Conservation (phyloP, 176 grass and related monocot genomes). For the Pontederia paniculata region DNA sequence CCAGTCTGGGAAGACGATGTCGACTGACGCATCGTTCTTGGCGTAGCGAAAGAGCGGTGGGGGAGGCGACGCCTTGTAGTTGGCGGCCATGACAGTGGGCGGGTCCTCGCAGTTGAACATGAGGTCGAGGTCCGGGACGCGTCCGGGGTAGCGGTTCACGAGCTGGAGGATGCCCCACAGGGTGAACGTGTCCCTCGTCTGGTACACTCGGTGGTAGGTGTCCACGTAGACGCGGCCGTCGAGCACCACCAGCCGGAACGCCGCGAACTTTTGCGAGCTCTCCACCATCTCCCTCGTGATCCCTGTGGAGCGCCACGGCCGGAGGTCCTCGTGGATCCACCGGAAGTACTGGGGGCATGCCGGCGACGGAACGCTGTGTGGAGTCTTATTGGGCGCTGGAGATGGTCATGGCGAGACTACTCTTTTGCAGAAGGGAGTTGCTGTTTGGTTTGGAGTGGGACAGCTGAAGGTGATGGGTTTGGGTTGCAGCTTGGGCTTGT, state of each 20-base stretch:
- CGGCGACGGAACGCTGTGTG: background rate
- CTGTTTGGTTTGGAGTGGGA: background rate
- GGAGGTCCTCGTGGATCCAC: conserved; percentile 43
- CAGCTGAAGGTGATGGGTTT: conserved; percentile 9
- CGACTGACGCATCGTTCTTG: conserved; percentile 40
- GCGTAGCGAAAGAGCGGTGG: conserved; percentile 66
- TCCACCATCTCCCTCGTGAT: conserved; percentile 29
- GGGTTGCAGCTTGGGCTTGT: too few relatives aligned
- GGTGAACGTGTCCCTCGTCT: conserved; percentile 58
- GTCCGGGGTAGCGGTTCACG: conserved; percentile 45
- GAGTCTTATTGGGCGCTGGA: background rate
- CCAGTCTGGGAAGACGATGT: conserved; percentile 77
- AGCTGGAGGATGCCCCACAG: conserved; percentile 71
- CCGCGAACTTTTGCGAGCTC: conserved; percentile 16
- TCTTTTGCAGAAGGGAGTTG: background rate
- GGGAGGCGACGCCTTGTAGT: conserved; percentile 7
- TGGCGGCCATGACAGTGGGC: conserved; percentile 15
- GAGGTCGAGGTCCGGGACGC: conserved; percentile 58
- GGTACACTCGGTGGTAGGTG: conserved; percentile 38
- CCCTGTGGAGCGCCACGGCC: conserved; percentile 28
- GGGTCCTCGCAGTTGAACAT: conserved; percentile 66
- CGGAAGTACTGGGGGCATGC: conserved; percentile 49
- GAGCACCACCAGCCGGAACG: conserved; percentile 40
- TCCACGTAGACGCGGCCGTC: conserved; percentile 40
- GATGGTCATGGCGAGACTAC: background rate